Evolutionary conservation across 1,139 yeast species (phyloP).

Genomic region (Saccharomyces pastorianus): DNA sequence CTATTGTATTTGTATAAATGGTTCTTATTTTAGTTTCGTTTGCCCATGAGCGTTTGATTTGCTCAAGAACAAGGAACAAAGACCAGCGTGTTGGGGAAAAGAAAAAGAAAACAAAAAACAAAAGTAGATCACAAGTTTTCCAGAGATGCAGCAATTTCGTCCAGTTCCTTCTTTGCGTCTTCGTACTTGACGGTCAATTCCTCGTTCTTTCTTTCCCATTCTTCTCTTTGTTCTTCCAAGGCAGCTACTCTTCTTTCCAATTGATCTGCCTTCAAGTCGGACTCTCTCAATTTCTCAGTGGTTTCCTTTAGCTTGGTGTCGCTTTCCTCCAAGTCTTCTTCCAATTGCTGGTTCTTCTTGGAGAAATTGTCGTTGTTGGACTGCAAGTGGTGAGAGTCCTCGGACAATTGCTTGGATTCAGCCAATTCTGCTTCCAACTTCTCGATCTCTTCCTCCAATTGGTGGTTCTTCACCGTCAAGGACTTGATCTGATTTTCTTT

Average conservation of each 20-base stretch:
- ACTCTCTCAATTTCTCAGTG: constrained; percentile 87
- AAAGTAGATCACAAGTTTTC: constrained; percentile 18
- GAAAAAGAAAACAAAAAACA: not conserved
- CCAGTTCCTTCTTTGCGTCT: constrained; percentile 79
- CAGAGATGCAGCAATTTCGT: constrained; percentile 50
- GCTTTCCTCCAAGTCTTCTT: constrained; percentile 88
- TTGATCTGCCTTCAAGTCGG: constrained; percentile 95
- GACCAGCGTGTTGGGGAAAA: not conserved
- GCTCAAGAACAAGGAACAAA: not conserved
- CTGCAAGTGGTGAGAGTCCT: constrained; percentile 84
- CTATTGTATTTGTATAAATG: not conserved
- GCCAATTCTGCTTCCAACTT: constrained; percentile 72
- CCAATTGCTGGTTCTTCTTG: constrained; percentile 87
- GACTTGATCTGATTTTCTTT: constrained; percentile 95
- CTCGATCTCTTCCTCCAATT: constrained; percentile 85
- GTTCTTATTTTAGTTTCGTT: not conserved
- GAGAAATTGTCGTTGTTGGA: constrained; percentile 84
- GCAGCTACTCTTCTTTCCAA: constrained; percentile 91
- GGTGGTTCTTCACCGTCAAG: constrained; percentile 83
- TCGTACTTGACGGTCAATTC: constrained; percentile 75
- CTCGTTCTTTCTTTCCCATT: constrained; percentile 86
- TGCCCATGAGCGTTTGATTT: not conserved
- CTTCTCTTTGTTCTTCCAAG: constrained; percentile 86
- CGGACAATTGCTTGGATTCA: constrained; percentile 83
- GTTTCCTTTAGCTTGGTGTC: constrained; percentile 90